Percentiles rank a stretch among this genome's conserved stretches.
Conservation (phyloP, 345 rosid genomes). For the Pistacia vera region DNA sequence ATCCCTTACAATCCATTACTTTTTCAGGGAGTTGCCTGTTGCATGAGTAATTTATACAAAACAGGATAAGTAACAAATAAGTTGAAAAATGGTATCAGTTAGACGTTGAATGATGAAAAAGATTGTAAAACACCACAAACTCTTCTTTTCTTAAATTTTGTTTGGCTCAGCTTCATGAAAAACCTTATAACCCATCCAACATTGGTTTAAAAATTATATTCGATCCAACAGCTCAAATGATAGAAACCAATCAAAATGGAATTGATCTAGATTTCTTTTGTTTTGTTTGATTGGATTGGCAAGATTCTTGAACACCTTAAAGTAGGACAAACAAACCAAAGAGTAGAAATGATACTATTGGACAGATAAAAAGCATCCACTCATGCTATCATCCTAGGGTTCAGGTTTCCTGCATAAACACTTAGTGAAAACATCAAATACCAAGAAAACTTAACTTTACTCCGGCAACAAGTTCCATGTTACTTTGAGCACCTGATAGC, state of each 20-base stretch:
- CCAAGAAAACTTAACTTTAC: too few relatives aligned
- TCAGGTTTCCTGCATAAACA: too few relatives aligned
- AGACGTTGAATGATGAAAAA: too few relatives aligned
- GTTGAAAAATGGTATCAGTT: neutral
- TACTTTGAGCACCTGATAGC: too few relatives aligned
- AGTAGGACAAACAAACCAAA: neutral
- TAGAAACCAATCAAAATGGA: neutral
- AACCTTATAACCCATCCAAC: neutral
- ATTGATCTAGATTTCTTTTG: too few relatives aligned
- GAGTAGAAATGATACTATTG: neutral
- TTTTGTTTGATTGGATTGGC: neutral
- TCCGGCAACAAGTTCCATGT: too few relatives aligned
- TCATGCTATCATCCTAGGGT: neutral
- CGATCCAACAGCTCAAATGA: neutral
- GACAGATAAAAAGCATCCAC: neutral
- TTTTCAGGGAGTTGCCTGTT: neutral
- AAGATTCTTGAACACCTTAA: neutral
- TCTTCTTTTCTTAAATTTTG: neutral
- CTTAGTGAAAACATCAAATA: too few relatives aligned
- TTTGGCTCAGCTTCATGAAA: neutral
- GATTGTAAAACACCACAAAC: neutral
- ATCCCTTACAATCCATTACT: neutral
- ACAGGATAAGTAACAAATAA: neutral
- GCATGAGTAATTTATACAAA: neutral
- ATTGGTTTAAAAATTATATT: too few relatives aligned